phyloP scores from a whole-genome alignment of 73 alveolate genomes.

The Stentor roeselii region DNA sequence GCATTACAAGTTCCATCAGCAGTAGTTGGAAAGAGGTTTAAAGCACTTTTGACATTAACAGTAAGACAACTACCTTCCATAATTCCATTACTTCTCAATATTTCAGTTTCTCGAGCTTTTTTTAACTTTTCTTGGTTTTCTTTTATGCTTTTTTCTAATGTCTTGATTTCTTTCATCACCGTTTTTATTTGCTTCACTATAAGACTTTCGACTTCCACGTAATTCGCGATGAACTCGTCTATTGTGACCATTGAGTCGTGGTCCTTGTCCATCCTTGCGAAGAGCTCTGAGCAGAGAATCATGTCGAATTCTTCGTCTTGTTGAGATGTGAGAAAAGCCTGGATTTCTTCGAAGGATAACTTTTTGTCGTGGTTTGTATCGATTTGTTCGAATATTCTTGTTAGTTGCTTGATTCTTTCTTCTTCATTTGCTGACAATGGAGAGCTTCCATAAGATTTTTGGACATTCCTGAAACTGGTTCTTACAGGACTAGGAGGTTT shows the following conservation, averaged over 20 bases:
- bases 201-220: conserved; percentile 2
- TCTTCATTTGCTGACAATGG: too few species aligned
- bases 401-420: too few species aligned
- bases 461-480: too few species aligned
- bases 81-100: conserved; percentile 52
- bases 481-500: too few species aligned
- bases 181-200: background rate
- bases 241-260: background rate
- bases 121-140: conserved; percentile 20
- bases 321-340: background rate
- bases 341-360: conserved; percentile 4
- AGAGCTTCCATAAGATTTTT: too few species aligned
- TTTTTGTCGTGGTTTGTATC: background rate
- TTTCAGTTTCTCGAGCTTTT: conserved; percentile 33
- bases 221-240: background rate
- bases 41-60: conserved; percentile 55
- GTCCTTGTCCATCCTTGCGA: background rate
- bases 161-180: background rate
- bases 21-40: conserved; percentile 54
- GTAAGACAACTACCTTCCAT: conserved; percentile 58
- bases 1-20: conserved; percentile 58
- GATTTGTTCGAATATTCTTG: background rate
- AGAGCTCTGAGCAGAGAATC: background rate
- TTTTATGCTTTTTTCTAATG: background rate
- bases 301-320: background rate